These are phyloP conservation scores for Mariannaea sp. DNA, from an alignment of 2,329 filamentous ascomycete genomes.

Conservation along the genomic window DNA sequence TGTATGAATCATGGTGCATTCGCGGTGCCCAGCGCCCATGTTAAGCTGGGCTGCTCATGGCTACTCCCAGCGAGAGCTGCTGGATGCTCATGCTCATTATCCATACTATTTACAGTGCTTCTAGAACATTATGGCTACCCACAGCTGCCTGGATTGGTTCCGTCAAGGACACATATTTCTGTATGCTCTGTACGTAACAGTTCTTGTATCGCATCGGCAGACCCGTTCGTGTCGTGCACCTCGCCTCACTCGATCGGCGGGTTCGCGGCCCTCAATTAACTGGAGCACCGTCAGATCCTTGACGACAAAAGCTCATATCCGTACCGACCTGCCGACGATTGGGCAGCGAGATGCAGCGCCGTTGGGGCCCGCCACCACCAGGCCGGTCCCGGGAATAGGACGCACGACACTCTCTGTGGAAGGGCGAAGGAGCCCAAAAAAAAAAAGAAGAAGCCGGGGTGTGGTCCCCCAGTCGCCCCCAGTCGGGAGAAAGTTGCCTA, in stretches of 20 bases:
- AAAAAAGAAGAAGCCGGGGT: too few species aligned
- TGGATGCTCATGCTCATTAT: background rate
- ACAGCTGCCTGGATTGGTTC: too few species aligned
- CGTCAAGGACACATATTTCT: too few species aligned
- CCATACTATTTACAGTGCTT: conserved; percentile 1
- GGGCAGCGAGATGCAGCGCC: conserved; percentile 8
- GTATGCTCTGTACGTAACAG: conserved; percentile 30
- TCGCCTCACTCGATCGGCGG: conserved; percentile 13
- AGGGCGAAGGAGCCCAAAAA: background rate
- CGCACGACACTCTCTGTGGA: conserved; percentile 16
- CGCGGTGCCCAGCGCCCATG: background rate
- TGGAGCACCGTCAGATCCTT: background rate
- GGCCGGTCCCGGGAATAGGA: conserved; percentile 18
- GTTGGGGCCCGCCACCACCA: conserved; percentile 1
- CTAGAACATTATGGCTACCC: conserved; percentile 9
- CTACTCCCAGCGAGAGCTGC: background rate
- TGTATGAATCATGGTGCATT: too few species aligned
- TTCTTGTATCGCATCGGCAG: conserved; percentile 13
- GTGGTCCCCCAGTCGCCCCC: too few species aligned
- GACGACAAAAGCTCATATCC: conserved; percentile 1
- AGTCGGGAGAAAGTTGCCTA: too few species aligned
- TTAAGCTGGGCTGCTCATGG: background rate
- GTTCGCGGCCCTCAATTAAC: background rate
- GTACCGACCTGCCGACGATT: conserved; percentile 6
- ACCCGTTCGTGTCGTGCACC: conserved; percentile 12